Evolutionary conservation across 2,329 filamentous ascomycete genomes (phyloP).

Genomic region (Colletotrichum neosansevieriae): DNA sequence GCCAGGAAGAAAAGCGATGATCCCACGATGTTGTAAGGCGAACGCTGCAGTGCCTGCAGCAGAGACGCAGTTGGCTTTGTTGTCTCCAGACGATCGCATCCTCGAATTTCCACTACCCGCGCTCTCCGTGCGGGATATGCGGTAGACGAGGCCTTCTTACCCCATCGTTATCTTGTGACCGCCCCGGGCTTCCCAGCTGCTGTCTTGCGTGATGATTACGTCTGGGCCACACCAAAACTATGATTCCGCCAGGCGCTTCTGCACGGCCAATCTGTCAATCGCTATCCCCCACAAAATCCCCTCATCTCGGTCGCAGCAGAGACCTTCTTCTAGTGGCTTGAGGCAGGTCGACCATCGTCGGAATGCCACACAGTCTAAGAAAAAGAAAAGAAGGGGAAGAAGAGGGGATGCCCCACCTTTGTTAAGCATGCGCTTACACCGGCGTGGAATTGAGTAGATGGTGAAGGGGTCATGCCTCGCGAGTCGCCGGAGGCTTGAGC

Average conservation of each 20-base stretch:
- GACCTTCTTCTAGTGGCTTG: neutral
- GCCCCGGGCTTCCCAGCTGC: neutral
- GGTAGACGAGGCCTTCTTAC: neutral
- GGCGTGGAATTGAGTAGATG: neutral
- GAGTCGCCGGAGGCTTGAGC: constrained; percentile 17
- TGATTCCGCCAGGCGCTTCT: neutral
- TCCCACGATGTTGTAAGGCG: constrained; percentile 23
- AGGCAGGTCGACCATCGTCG: constrained; percentile 3
- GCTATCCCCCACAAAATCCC: constrained; percentile 21
- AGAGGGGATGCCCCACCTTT: neutral
- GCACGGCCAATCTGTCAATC: constrained; percentile 3
- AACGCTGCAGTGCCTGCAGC: constrained; percentile 20
- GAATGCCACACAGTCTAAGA: neutral
- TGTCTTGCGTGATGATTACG: constrained; percentile 24
- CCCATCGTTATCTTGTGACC: constrained; percentile 11
- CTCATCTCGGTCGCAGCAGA: constrained; percentile 17
- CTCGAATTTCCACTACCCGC: constrained; percentile 23
- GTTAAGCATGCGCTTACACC: neutral
- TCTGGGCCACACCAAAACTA: constrained; percentile 9
- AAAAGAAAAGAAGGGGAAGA: neutral
- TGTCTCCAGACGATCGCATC: constrained; percentile 15
- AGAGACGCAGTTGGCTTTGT: constrained; percentile 8
- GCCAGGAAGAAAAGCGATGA: constrained; percentile 15
- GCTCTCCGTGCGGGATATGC: constrained; percentile 17
- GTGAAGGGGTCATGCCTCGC: constrained; percentile 20